A percentile compares a stretch with the other conserved stretches of the same genome.
Conservation (phyloP, 495 filamentous ascomycete species). For the Neurospora sp. region DNA sequence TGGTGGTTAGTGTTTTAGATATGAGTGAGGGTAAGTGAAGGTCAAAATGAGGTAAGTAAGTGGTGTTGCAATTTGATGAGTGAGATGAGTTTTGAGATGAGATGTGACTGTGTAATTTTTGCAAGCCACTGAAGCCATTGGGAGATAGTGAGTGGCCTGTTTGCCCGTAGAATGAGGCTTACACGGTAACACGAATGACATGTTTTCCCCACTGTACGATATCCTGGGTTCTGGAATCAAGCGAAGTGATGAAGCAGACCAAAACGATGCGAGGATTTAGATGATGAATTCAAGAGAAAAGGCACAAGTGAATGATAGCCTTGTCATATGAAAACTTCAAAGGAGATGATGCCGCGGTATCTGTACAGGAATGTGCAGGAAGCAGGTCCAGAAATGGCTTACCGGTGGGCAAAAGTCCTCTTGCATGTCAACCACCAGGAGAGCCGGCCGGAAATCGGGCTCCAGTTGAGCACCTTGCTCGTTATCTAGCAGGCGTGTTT, state of each 20-base stretch:
- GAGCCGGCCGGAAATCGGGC: constrained; percentile 27
- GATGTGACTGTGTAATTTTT: neutral
- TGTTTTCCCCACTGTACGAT: neutral
- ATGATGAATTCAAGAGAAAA: neutral
- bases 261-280: neutral
- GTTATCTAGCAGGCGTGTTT: neutral
- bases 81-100: neutral
- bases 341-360: neutral
- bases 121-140: neutral
- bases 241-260: neutral
- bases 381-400: constrained; percentile 18
- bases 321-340: neutral
- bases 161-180: neutral
- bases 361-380: neutral
- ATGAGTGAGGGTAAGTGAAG: neutral
- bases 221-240: neutral
- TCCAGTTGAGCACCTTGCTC: neutral
- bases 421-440: constrained; percentile 79
- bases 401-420: constrained; percentile 95
- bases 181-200: neutral
- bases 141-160: neutral
- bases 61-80: neutral
- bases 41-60: neutral
- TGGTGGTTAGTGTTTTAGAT: constrained; percentile 4
- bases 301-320: neutral